Base-by-base conservation (phyloP, 2,329 filamentous ascomycete genomes). In the Fusarium nodosum region DNA sequence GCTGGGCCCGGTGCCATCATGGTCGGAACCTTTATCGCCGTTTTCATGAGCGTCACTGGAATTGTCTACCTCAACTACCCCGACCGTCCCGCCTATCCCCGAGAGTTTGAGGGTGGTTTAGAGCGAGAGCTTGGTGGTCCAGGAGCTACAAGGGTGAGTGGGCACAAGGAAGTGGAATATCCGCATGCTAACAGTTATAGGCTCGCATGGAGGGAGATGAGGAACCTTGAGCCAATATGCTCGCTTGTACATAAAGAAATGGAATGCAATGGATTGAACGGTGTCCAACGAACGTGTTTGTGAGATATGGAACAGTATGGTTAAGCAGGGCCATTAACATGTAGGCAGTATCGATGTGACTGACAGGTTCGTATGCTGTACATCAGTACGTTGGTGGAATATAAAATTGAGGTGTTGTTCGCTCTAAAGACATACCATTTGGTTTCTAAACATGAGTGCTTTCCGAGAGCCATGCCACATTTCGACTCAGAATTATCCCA, bases 101-200 rank as follows among this genome's bases (percentile, higher is more conserved):
- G 89, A 63, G 90, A 91, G 73, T 96, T 90, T 75, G 88, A 90
- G 75, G 89, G 85, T 68, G 93, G 93, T 24, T 79, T 96, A 68
- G 87, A 93, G 79, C 86, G 86, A 75, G 93, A 95, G 77, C 82
- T 96, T 63, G 93, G 93, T 64, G 93, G 93, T 12, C 79, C 87
- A 30, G 87, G 87, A 74, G 90, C 90, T 60, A 65, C 89, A 55
- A 84, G 87, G 81, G 92, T 93, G 82, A 81, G 91, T 85, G 18
- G 50, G n/a, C 18, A 44, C 22, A 28, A 24, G 31, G 39, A 26
- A n/a, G 30, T 33, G 11, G 13, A 15, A 47, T 42, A 12, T 59
- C 15, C n/a, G 10, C 31, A 42, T 69, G 50, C 72, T 75, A 66
- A 74, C 63, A 39, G 7, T 51, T 7, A 24, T 82, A 82, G 88